Evolutionary conservation across 164 flowering plant genomes (phyloP).

Genomic region (Protea cynaroides): DNA sequence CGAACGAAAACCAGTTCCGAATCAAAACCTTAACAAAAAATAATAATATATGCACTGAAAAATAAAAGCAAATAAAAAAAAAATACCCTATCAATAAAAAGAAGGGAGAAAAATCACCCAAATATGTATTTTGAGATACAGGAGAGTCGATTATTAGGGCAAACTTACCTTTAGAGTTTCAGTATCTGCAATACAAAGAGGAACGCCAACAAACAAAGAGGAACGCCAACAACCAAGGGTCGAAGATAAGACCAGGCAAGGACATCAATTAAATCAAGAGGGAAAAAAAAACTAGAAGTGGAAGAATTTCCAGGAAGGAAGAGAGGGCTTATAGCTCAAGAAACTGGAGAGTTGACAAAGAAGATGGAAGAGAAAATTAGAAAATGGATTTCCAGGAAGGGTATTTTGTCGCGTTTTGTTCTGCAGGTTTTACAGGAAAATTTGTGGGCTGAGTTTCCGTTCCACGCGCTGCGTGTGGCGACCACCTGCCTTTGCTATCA

Average conservation of each 20-base stretch:
- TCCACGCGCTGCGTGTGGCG: conserved; percentile 24
- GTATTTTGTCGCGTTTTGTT: not conserved
- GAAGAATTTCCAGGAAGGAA: not conserved
- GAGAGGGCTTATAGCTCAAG: not conserved
- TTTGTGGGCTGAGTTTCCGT: not conserved
- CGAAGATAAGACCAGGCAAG: no score
- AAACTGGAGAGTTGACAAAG: not conserved
- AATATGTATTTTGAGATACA: no score
- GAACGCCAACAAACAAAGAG: no score
- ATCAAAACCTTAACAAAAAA: not conserved
- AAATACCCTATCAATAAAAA: not conserved
- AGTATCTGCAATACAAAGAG: not conserved
- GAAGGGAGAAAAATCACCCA: not conserved
- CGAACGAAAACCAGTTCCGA: not conserved
- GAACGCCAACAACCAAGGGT: no score
- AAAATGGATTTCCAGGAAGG: not conserved
- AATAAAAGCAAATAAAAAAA: no score
- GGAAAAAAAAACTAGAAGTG: not conserved
- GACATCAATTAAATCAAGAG: no score
- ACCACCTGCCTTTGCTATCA: conserved; percentile 9
- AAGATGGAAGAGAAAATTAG: no score
- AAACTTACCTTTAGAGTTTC: not conserved
- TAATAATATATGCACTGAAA: not conserved
- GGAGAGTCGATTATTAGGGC: not conserved
- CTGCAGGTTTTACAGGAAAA: not conserved